Conservation (phyloP, 2,329 filamentous ascomycete species). For the Conoideocrella luteorostrata region DNA sequence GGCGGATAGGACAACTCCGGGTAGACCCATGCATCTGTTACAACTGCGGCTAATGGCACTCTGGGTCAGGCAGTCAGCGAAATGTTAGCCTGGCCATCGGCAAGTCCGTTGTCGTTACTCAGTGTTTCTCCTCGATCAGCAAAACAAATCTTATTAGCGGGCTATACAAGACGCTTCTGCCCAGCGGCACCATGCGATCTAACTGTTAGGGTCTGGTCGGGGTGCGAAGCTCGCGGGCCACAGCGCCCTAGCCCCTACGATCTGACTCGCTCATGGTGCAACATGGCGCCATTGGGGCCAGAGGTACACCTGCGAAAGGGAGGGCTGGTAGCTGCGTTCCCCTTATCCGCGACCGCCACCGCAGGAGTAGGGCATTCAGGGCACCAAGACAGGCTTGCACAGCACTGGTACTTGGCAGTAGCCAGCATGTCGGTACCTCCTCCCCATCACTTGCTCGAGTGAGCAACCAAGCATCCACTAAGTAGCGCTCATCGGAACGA, state of each 20-base stretch:
- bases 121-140: no score
- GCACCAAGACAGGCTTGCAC: no score
- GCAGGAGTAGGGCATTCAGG: no score
- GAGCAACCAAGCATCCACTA: no score
- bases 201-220: no score
- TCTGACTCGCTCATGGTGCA: constrained; percentile 4
- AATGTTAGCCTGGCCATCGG: background rate
- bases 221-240: background rate
- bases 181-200: no score
- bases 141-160: no score
- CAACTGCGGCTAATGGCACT: background rate
- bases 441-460: background rate
- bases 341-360: background rate
- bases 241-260: background rate
- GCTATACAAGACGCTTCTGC: no score
- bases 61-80: background rate
- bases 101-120: constrained; percentile 4
- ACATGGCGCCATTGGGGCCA: constrained; percentile 1
- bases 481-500: no score
- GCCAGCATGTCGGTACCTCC: no score
- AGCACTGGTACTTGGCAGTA: no score
- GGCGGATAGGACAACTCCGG: no score
- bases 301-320: background rate
- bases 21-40: background rate
- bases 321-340: background rate